Percentiles rank a stretch among this genome's conserved stretches.
Evolutionary conservation across 306 rosid genomes (phyloP).

Genomic region (Cucurbita argyrosperma): DNA sequence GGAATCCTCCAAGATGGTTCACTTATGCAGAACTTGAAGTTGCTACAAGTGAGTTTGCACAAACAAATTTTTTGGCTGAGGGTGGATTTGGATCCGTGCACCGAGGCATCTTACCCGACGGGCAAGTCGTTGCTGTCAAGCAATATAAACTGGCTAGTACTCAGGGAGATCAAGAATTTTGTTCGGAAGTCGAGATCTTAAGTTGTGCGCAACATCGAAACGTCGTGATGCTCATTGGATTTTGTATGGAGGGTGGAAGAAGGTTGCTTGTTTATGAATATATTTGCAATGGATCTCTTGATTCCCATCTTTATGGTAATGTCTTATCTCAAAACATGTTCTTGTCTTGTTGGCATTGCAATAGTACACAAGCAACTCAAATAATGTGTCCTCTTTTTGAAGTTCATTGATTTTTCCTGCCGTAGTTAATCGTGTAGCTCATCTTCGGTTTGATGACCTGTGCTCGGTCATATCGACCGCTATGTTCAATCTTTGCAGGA

Average conservation of each 20-base stretch:
- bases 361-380: not conserved
- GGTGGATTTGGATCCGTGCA: slow-evolving; percentile 96
- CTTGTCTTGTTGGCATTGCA: not conserved
- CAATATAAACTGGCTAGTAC: slow-evolving; percentile 77
- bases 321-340: not conserved
- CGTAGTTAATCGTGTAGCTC: not conserved
- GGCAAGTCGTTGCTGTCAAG: slow-evolving; percentile 82
- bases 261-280: slow-evolving; percentile 86
- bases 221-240: slow-evolving; percentile 84
- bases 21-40: slow-evolving; percentile 62
- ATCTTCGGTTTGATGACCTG: not conserved
- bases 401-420: not conserved
- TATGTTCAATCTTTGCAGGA: slow-evolving; percentile 30
- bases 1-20: slow-evolving; percentile 94
- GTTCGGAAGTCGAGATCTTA: slow-evolving; percentile 92
- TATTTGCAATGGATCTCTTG: slow-evolving; percentile 80
- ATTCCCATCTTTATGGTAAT: slow-evolving; percentile 82
- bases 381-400: not conserved
- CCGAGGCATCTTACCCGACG: slow-evolving; percentile 62
- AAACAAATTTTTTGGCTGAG: slow-evolving; percentile 82
- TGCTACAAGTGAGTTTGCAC: slow-evolving; percentile 81
- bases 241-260: slow-evolving; percentile 83
- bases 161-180: slow-evolving; percentile 90
- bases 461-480: not conserved
- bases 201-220: slow-evolving; percentile 98